Percentiles rank a stretch among this genome's conserved stretches.
Evolutionary conservation across 768 basidiomycete species (phyloP).

Genomic region (Phylloporus rhodoxanthus): DNA sequence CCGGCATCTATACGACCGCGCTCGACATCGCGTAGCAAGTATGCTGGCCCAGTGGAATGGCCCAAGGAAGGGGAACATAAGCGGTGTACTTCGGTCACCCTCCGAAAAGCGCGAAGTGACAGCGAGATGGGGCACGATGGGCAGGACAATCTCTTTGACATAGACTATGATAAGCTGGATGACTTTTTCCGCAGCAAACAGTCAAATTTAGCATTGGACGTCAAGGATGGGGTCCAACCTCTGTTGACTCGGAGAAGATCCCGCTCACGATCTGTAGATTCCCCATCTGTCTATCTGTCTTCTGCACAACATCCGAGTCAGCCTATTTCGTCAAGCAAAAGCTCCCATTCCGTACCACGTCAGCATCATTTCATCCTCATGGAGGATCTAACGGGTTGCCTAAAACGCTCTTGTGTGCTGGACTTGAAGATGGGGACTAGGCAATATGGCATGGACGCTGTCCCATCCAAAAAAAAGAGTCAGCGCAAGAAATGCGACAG

Average conservation of each 20-base stretch:
- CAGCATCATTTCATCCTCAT: constrained; percentile 98
- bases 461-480: constrained; percentile 89
- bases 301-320: constrained; percentile 25
- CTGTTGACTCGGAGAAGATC: constrained; percentile 37
- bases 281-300: constrained; percentile 21
- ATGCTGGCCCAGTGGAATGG: constrained; percentile 32
- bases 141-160: constrained; percentile 37
- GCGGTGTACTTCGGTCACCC: constrained; percentile 26
- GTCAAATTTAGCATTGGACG: constrained; percentile 15
- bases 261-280: constrained; percentile 35
- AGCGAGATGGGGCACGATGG: constrained; percentile 36
- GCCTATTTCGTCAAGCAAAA: constrained; percentile 33
- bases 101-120: constrained; percentile 68
- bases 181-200: constrained; percentile 16
- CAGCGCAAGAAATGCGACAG: constrained; percentile 97
- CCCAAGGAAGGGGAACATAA: constrained; percentile 37
- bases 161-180: constrained; percentile 34
- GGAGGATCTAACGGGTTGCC: constrained; percentile 93
- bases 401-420: constrained; percentile 90
- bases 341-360: constrained; percentile 54
- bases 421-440: constrained; percentile 99
- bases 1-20: constrained; percentile 2
- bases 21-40: constrained; percentile 16
- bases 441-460: constrained; percentile 96
- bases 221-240: constrained; percentile 21